These are phyloP conservation scores for Fereydounia khargensis DNA, from an alignment of 1,284 basidiomycete genomes.

Conservation along the genomic window DNA sequence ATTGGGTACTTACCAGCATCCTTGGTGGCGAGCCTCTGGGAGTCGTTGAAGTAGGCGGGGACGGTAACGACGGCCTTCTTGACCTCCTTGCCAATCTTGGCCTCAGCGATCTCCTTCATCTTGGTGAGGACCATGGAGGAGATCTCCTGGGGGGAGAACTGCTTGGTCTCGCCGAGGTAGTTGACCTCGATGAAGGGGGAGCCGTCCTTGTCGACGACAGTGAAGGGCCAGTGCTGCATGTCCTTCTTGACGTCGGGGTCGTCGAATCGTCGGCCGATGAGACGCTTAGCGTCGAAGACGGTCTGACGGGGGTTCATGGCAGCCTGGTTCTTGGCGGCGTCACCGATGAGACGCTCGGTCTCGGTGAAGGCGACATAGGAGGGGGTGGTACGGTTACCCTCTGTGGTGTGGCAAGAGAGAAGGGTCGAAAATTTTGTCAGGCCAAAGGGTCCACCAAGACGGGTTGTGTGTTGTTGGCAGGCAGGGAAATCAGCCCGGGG, in stretches of 20 bases:
- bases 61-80: slow-evolving; percentile 71
- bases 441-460: too few relatives aligned
- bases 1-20: slow-evolving; percentile 57
- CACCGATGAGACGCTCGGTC: slow-evolving; percentile 96
- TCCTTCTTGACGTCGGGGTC: slow-evolving; percentile 67
- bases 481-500: too few relatives aligned
- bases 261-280: slow-evolving; percentile 93
- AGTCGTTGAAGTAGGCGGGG: slow-evolving; percentile 71
- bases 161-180: slow-evolving; percentile 66
- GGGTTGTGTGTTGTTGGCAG: too few relatives aligned
- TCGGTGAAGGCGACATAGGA: slow-evolving; percentile 98
- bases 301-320: slow-evolving; percentile 92
- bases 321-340: slow-evolving; percentile 67
- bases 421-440: too few relatives aligned
- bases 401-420: too few relatives aligned
- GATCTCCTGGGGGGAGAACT: slow-evolving; percentile 70
- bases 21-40: slow-evolving; percentile 68
- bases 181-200: slow-evolving; percentile 64
- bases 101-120: slow-evolving; percentile 84
- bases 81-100: slow-evolving; percentile 67
- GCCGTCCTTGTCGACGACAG: slow-evolving; percentile 65
- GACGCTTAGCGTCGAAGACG: slow-evolving; percentile 64
- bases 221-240: slow-evolving; percentile 73
- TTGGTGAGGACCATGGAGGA: slow-evolving; percentile 97
- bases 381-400: slow-evolving; percentile 96